These are phyloP conservation scores for Geosmithia putterillii DNA, from an alignment of 2,329 filamentous ascomycete species.

Conservation along the genomic window DNA sequence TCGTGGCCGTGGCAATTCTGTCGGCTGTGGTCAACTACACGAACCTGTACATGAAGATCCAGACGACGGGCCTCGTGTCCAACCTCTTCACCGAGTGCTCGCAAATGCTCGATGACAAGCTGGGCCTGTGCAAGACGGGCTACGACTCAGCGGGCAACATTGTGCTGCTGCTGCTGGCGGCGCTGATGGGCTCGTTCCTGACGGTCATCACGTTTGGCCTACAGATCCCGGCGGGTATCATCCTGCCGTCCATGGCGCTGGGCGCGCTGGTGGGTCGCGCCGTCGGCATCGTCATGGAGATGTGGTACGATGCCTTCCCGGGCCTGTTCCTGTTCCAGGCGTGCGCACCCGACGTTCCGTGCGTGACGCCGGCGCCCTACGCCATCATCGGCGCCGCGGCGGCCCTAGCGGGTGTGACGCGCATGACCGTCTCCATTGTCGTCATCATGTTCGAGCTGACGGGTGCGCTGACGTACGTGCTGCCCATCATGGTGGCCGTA, in stretches of 20 bases:
- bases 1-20: slow-evolving; percentile 63
- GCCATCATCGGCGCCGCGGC: slow-evolving; percentile 93
- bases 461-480: slow-evolving; percentile 86
- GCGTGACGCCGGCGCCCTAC: slow-evolving; percentile 89
- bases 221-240: slow-evolving; percentile 88
- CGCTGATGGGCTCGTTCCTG: slow-evolving; percentile 73
- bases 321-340: slow-evolving; percentile 63
- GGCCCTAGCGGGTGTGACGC: slow-evolving; percentile 83
- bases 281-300: slow-evolving; percentile 78
- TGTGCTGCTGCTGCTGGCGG: slow-evolving; percentile 69
- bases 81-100: slow-evolving; percentile 87
- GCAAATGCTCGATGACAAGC: slow-evolving; percentile 68
- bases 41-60: slow-evolving; percentile 90
- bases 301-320: slow-evolving; percentile 72
- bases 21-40: slow-evolving; percentile 90
- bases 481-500: slow-evolving; percentile 97
- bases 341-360: slow-evolving; percentile 77
- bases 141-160: slow-evolving; percentile 74
- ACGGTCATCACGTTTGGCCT: slow-evolving; percentile 85
- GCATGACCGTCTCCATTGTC: slow-evolving; percentile 96
- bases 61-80: slow-evolving; percentile 82
- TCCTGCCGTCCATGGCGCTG: slow-evolving; percentile 91
- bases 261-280: slow-evolving; percentile 84
- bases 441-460: slow-evolving; percentile 99
- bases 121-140: slow-evolving; percentile 82